These are phyloP conservation scores for Fusarium piperis DNA, from an alignment of 2,329 filamentous ascomycete genomes.

Conservation along the genomic window DNA sequence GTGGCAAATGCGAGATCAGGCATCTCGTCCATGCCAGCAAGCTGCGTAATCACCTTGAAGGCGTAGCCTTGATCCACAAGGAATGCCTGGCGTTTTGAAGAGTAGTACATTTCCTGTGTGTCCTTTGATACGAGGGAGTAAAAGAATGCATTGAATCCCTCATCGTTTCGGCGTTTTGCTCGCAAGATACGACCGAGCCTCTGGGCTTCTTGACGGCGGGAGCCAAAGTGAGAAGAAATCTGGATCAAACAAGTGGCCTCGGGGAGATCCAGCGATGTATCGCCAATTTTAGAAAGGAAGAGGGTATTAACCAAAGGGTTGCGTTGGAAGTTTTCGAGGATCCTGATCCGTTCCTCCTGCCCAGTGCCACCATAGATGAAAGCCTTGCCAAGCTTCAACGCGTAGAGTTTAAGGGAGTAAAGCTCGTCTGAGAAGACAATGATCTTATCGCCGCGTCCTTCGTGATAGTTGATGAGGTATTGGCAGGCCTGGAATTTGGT, in stretches of 20 bases:
- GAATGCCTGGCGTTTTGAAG: conserved; percentile 92
- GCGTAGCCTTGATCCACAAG: conserved; percentile 94
- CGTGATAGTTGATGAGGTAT: conserved; percentile 93
- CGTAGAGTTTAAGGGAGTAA: conserved; percentile 84
- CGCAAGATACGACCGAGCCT: conserved; percentile 87
- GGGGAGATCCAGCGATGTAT: conserved; percentile 91
- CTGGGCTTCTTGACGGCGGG: conserved; percentile 91
- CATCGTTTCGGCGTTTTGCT: conserved; percentile 90
- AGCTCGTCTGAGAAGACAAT: conserved; percentile 97
- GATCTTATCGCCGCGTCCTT: conserved; percentile 89
- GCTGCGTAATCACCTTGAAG: conserved; percentile 93
- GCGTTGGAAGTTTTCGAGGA: conserved; percentile 91
- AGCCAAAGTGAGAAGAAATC: conserved; percentile 94
- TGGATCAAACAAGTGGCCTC: conserved; percentile 95
- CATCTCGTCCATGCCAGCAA: conserved; percentile 83
- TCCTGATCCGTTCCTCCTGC: conserved; percentile 81
- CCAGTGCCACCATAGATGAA: conserved; percentile 88
- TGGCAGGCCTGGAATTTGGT: conserved; percentile 93
- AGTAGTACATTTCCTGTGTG: conserved; percentile 87
- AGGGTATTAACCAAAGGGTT: conserved; percentile 87
- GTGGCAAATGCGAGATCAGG: conserved; percentile 78
- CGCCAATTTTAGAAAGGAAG: conserved; percentile 94
- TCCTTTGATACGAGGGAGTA: conserved; percentile 95
- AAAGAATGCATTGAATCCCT: conserved; percentile 97
- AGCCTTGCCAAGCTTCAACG: conserved; percentile 79